Evolutionary conservation across 139 green algal species (phyloP).

Genomic region (Closterium sp.): DNA sequence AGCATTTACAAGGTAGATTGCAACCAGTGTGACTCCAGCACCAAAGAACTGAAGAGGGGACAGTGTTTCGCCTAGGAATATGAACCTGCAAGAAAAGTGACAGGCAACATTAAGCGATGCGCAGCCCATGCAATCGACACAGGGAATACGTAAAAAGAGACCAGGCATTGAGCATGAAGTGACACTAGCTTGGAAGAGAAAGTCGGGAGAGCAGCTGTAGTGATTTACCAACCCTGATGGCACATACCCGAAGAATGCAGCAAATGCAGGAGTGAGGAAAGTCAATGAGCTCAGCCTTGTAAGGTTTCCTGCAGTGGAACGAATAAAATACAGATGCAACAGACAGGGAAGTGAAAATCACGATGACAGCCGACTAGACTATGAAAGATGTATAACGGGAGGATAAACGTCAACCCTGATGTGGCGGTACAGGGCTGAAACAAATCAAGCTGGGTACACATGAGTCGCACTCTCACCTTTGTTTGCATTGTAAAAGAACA

Average conservation of each 20-base stretch:
- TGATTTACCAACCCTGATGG: neutral
- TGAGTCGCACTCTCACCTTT: constrained; percentile 22
- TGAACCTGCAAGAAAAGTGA: neutral
- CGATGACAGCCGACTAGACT: neutral
- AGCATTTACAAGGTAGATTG: constrained; percentile 80
- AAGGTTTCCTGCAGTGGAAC: constrained; percentile 56
- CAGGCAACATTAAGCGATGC: neutral
- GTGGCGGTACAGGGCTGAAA: too few relatives aligned
- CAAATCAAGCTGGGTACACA: too few relatives aligned
- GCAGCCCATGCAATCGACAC: neutral
- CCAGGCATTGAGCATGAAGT: neutral
- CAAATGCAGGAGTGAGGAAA: constrained; percentile 96
- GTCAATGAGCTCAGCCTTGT: constrained; percentile 88
- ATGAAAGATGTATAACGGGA: too few relatives aligned
- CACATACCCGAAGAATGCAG: constrained; percentile 60
- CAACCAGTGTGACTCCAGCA: constrained; percentile 78
- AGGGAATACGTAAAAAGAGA: neutral
- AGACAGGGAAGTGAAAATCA: neutral
- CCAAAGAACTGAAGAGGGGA: constrained; percentile 80
- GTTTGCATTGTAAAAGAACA: constrained; percentile 71
- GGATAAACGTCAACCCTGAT: too few relatives aligned
- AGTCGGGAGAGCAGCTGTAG: too few relatives aligned
- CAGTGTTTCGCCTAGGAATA: constrained; percentile 81
- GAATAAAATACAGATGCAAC: neutral
- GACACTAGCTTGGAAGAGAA: too few relatives aligned